These are phyloP conservation scores for Daedaleopsis sinensis DNA, from an alignment of 768 basidiomycete genomes.

Conservation along the genomic window DNA sequence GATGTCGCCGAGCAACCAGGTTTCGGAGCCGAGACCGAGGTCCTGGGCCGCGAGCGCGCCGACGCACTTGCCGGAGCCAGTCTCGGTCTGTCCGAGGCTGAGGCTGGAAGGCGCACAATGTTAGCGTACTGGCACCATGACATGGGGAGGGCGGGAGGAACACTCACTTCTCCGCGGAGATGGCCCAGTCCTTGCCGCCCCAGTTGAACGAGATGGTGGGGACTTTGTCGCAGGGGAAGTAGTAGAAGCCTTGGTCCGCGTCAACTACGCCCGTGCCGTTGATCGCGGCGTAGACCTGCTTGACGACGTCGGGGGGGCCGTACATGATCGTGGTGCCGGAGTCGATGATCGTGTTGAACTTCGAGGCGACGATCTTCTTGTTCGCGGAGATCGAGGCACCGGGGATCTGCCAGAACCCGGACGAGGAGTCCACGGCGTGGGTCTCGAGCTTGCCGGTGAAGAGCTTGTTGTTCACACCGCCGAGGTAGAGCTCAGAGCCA, in stretches of 20 bases:
- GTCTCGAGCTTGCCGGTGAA: slow-evolving; percentile 47
- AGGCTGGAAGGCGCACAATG: slow-evolving; percentile 1
- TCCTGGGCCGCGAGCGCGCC: slow-evolving; percentile 24
- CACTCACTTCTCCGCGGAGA: slow-evolving; percentile 13
- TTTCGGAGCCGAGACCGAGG: slow-evolving; percentile 15
- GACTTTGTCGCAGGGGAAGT: slow-evolving; percentile 11
- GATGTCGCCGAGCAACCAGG: slow-evolving; percentile 24
- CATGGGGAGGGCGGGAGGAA: neutral
- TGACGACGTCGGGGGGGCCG: slow-evolving; percentile 22
- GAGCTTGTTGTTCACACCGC: slow-evolving; percentile 49
- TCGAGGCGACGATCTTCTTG: slow-evolving; percentile 7
- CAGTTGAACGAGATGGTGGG: slow-evolving; percentile 20
- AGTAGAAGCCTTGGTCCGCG: slow-evolving; percentile 23
- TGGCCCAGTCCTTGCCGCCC: slow-evolving; percentile 16
- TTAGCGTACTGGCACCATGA: neutral
- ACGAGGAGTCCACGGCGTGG: slow-evolving; percentile 19
- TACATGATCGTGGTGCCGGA: slow-evolving; percentile 34
- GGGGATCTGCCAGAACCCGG: slow-evolving; percentile 33
- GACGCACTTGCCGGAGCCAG: slow-evolving; percentile 18
- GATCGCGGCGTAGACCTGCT: slow-evolving; percentile 23
- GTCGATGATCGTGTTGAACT: slow-evolving; percentile 28
- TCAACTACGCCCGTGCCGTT: slow-evolving; percentile 20
- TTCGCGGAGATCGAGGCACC: slow-evolving; percentile 2
- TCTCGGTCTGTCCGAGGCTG: slow-evolving; percentile 34
- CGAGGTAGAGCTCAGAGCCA: slow-evolving; percentile 56